Percentiles rank a stretch among this genome's conserved stretches.
Evolutionary conservation across 768 basidiomycete species (phyloP).

Genomic region (Sarcomyxa edulis): DNA sequence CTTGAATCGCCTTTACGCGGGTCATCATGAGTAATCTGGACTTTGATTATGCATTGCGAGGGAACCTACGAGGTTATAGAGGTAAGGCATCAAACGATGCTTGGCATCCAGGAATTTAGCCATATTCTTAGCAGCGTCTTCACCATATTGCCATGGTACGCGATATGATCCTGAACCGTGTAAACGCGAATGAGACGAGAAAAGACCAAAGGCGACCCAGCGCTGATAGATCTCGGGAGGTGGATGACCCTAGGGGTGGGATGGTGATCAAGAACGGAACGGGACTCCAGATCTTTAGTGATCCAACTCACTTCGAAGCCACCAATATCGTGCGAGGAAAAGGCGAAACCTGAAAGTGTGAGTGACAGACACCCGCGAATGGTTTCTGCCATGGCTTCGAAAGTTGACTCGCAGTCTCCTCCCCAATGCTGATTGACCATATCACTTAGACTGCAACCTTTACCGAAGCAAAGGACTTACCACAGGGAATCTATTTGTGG

Average conservation of each 20-base stretch:
- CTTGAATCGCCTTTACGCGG: slow-evolving; percentile 45
- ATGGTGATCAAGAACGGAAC: neutral
- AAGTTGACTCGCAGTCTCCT: slow-evolving; percentile 74
- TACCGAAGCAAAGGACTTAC: neutral
- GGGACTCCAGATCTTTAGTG: neutral
- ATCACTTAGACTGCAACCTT: neutral
- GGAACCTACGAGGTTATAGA: slow-evolving; percentile 48
- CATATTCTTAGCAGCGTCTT: slow-evolving; percentile 62
- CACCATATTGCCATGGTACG: slow-evolving; percentile 74
- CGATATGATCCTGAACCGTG: slow-evolving; percentile 73
- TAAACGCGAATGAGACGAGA: slow-evolving; percentile 70
- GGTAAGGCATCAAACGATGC: slow-evolving; percentile 71
- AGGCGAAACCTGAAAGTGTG: slow-evolving; percentile 65
- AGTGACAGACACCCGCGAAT: slow-evolving; percentile 63
- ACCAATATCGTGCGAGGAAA: slow-evolving; percentile 72
- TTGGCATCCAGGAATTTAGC: slow-evolving; percentile 57
- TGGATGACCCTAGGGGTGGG: slow-evolving; percentile 53
- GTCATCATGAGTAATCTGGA: too few species aligned
- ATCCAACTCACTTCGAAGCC: slow-evolving; percentile 54
- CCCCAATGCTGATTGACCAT: slow-evolving; percentile 46
- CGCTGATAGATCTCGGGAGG: slow-evolving; percentile 67
- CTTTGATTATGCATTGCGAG: too few species aligned
- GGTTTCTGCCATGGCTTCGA: slow-evolving; percentile 75
- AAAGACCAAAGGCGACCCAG: slow-evolving; percentile 74
- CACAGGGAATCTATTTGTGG: slow-evolving; percentile 7